Percentiles rank a stretch among this genome's conserved stretches.
These are phyloP conservation scores for Sphaerulina musiva DNA, from an alignment of 2,329 filamentous ascomycete genomes.

Conservation along the genomic window DNA sequence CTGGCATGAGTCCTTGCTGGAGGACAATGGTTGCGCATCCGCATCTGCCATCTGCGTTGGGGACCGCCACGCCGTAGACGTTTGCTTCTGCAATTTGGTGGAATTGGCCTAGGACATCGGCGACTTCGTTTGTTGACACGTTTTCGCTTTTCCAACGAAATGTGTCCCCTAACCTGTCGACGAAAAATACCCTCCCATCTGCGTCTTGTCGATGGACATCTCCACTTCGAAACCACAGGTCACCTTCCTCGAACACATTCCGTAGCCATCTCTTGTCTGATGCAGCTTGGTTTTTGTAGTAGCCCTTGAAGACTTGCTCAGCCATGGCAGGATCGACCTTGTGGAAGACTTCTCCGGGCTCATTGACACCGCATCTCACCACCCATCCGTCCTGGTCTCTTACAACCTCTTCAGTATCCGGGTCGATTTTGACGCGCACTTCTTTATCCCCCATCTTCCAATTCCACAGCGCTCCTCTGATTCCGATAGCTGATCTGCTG, in stretches of 20 bases:
- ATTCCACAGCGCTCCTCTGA: constrained; percentile 26
- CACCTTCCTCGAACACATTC: constrained; percentile 65
- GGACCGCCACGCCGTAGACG: constrained; percentile 56
- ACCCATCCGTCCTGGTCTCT: constrained; percentile 62
- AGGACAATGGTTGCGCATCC: constrained; percentile 68
- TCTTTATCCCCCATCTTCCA: constrained; percentile 20
- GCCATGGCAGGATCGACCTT: constrained; percentile 59
- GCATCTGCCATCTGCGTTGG: constrained; percentile 74
- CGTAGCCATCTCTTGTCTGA: constrained; percentile 67
- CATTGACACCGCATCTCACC: constrained; percentile 52
- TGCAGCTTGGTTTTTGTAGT: constrained; percentile 66
- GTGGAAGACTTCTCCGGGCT: constrained; percentile 71
- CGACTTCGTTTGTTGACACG: constrained; percentile 55
- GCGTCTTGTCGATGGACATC: constrained; percentile 65
- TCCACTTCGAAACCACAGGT: constrained; percentile 75
- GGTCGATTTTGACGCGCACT: constrained; percentile 62
- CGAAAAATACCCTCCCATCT: constrained; percentile 71
- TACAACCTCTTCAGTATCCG: constrained; percentile 60
- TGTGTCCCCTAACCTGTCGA: constrained; percentile 68
- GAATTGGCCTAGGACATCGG: constrained; percentile 57
- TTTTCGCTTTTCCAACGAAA: constrained; percentile 66
- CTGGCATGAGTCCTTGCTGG: constrained; percentile 45
- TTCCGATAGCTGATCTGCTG: constrained; percentile 22
- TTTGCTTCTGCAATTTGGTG: constrained; percentile 10
- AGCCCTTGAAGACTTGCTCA: constrained; percentile 65